Conservation (phyloP, 2,329 filamentous ascomycete species). For the Monosporascus sp. region DNA sequence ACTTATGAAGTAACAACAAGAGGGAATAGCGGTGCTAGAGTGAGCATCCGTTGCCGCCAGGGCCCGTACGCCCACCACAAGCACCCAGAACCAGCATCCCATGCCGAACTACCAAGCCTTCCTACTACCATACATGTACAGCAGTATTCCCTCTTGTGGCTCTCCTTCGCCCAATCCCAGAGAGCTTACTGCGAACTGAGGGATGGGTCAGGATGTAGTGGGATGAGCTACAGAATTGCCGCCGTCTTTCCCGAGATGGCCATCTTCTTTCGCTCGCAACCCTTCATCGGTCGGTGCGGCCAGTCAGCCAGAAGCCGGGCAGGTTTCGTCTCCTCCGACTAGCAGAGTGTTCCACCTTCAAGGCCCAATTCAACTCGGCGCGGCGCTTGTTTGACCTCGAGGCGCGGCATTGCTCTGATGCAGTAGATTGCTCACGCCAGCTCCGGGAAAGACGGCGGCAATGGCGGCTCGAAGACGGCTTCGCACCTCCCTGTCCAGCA, state of each 20-base stretch:
- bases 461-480: conserved; percentile 13
- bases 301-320: neutral
- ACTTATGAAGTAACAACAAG: too few species aligned
- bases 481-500: conserved; percentile 24
- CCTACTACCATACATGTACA: conserved; percentile 11
- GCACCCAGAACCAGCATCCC: conserved; percentile 17
- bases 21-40: too few species aligned
- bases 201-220: conserved; percentile 22
- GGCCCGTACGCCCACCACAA: neutral
- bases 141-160: conserved; percentile 10
- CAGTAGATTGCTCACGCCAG: conserved; percentile 1
- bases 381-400: conserved; percentile 23
- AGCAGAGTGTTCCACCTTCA: conserved; percentile 1
- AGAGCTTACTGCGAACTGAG: conserved; percentile 5
- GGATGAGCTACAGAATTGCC: conserved; percentile 22
- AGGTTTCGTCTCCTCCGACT: neutral
- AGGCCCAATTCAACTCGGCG: conserved; percentile 16
- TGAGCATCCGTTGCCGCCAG: too few species aligned
- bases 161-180: conserved; percentile 15
- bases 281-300: neutral
- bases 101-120: conserved; percentile 13
- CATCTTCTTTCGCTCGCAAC: neutral
- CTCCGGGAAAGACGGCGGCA: conserved; percentile 16
- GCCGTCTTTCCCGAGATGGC: neutral
- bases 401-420: conserved; percentile 10